These are phyloP conservation scores for Pseudonitzschia multiseries DNA, from an alignment of 108 stramenopile genomes.

Conservation along the genomic window DNA sequence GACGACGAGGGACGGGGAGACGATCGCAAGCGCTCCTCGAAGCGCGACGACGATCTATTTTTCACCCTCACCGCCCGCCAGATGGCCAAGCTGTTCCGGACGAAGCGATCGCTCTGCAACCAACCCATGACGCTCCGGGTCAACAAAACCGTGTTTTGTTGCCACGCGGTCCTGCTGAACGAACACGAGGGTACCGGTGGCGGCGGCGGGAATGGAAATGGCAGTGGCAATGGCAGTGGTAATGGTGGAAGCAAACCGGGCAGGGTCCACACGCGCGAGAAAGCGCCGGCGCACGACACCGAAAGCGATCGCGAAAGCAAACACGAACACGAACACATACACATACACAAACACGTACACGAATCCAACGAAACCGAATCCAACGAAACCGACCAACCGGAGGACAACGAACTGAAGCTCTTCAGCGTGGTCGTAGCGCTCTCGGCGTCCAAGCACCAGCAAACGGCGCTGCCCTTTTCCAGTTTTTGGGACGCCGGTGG, in stretches of 20 bases:
- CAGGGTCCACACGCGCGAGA: no score
- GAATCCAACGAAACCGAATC: no score
- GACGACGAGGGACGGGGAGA: neutral
- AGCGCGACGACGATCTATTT: conserved; percentile 60
- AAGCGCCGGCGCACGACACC: no score
- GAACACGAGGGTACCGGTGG: neutral
- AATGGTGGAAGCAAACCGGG: neutral
- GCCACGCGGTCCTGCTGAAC: conserved; percentile 70
- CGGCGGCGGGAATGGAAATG: neutral
- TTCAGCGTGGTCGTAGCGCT: conserved; percentile 83
- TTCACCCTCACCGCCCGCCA: conserved; percentile 72
- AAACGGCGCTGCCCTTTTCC: conserved; percentile 26
- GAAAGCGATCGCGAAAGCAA: neutral
- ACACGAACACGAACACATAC: no score
- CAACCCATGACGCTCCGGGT: conserved; percentile 78
- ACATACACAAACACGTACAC: neutral
- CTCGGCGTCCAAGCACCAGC: conserved; percentile 33
- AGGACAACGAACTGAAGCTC: conserved; percentile 33
- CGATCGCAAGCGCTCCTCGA: neutral
- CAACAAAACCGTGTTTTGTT: conserved; percentile 82
- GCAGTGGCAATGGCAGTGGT: neutral
- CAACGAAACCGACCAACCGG: no score
- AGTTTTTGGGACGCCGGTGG: conserved; percentile 15
- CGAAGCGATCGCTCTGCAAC: conserved; percentile 73
- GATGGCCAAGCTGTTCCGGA: conserved; percentile 86